Conservation (phyloP, 2,329 filamentous ascomycete genomes). For the Nothophoma quercina region DNA sequence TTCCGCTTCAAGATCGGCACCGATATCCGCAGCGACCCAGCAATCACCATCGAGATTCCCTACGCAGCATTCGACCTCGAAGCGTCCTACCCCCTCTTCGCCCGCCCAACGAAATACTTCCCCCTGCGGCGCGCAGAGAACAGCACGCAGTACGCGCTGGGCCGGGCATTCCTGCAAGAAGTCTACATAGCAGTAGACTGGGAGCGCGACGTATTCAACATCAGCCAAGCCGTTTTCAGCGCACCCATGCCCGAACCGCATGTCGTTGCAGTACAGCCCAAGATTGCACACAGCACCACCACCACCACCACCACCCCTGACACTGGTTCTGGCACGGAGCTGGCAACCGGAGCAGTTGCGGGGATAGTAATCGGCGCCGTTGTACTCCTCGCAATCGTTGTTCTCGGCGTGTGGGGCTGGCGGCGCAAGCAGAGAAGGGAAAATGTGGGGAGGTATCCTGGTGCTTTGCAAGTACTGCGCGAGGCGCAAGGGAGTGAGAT, state of each 20-base stretch:
- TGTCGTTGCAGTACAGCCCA: slow-evolving; percentile 28
- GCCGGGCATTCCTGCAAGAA: slow-evolving; percentile 74
- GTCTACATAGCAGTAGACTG: slow-evolving; percentile 61
- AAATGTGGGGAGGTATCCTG: neutral
- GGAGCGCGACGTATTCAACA: slow-evolving; percentile 57
- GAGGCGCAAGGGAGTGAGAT: no score
- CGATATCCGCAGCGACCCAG: slow-evolving; percentile 51
- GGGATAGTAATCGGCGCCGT: slow-evolving; percentile 54
- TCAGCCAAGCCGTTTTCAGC: slow-evolving; percentile 54
- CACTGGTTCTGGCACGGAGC: no score
- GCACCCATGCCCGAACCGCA: no score
- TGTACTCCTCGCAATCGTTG: slow-evolving; percentile 41
- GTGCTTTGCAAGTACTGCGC: neutral
- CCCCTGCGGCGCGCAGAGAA: slow-evolving; percentile 65
- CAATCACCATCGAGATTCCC: slow-evolving; percentile 55
- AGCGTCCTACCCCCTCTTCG: slow-evolving; percentile 60
- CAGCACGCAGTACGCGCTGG: slow-evolving; percentile 66
- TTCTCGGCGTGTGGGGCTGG: slow-evolving; percentile 46
- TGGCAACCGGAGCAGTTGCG: no score
- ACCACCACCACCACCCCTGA: no score
- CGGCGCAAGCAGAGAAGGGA: slow-evolving; percentile 26
- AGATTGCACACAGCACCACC: no score
- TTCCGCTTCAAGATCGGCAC: no score
- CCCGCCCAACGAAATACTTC: slow-evolving; percentile 67
- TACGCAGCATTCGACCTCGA: slow-evolving; percentile 59